Percentiles rank a stretch among this genome's conserved stretches.
phyloP scores from a whole-genome alignment of 2,329 filamentous ascomycete genomes.

The Aspergillus sp. region DNA sequence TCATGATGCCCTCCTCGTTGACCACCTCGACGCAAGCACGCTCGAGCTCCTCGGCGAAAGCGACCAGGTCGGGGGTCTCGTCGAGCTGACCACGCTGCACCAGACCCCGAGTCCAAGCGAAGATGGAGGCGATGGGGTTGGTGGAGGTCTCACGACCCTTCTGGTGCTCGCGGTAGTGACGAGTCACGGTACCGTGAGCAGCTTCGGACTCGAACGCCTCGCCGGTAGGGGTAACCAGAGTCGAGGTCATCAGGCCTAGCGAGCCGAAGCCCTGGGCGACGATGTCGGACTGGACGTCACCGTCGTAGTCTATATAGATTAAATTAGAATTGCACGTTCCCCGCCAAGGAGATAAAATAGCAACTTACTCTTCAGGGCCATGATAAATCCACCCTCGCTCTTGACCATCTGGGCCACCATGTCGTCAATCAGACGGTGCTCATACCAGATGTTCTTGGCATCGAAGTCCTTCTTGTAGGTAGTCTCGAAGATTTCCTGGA shows the following conservation, averaged over 20 bases:
- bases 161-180: constrained; percentile 98
- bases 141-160: constrained; percentile 97
- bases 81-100: constrained; percentile 92
- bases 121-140: constrained; percentile 98
- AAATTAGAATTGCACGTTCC: constrained; percentile 12
- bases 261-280: constrained; percentile 98
- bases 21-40: constrained; percentile 92
- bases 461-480: constrained; percentile 88
- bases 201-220: constrained; percentile 97
- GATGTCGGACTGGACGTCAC: constrained; percentile 97
- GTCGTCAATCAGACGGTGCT: constrained; percentile 98
- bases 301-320: constrained; percentile 79
- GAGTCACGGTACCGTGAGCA: constrained; percentile 95
- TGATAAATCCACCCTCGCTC: constrained; percentile 92
- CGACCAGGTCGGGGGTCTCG: constrained; percentile 83
- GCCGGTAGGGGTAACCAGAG: constrained; percentile 93
- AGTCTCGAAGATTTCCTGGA: constrained; percentile 91
- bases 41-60: constrained; percentile 90
- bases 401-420: constrained; percentile 99
- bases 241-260: constrained; percentile 96
- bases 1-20: constrained; percentile 94
- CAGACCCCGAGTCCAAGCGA: constrained; percentile 96
- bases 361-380: constrained; percentile 89
- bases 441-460: constrained; percentile 93
- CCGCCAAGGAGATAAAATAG: background rate